Evolutionary conservation across 805 yeast species (phyloP).

Genomic region (Kuraishia cidri): DNA sequence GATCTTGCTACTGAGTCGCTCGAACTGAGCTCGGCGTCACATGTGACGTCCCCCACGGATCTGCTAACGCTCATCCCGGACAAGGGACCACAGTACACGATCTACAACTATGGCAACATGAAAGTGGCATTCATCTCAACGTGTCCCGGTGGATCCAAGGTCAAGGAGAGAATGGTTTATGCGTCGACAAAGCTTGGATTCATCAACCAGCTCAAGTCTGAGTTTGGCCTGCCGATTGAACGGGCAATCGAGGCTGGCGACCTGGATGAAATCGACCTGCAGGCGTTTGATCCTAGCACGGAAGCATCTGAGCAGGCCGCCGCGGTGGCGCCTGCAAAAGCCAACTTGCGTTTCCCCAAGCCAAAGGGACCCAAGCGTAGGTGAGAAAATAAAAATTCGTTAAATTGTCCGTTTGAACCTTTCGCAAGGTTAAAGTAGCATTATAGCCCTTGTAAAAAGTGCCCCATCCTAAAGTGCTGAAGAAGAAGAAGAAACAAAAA

Average conservation of each 20-base stretch:
- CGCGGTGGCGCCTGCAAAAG: conserved; percentile 7
- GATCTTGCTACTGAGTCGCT: conserved; percentile 39
- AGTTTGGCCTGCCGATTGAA: conserved; percentile 26
- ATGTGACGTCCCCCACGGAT: conserved; percentile 12
- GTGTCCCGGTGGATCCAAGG: conserved; percentile 86
- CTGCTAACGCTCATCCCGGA: conserved; percentile 22
- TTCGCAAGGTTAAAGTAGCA: too few relatives aligned
- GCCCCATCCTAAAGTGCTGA: too few relatives aligned
- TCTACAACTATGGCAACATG: conserved; percentile 32
- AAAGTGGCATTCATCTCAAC: conserved; percentile 61
- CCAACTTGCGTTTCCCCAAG: conserved; percentile 35
- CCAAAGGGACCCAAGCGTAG: conserved; percentile 69
- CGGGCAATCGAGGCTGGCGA: conserved; percentile 66
- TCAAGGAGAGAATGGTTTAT: conserved; percentile 86
- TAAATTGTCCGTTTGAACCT: too few relatives aligned
- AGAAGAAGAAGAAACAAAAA: background rate
- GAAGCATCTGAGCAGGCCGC: conserved; percentile 7
- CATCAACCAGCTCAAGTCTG: conserved; percentile 34
- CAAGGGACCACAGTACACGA: conserved; percentile 48
- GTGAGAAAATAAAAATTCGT: too few relatives aligned
- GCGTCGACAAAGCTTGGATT: conserved; percentile 73
- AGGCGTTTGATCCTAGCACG: conserved; percentile 24
- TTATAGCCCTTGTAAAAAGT: too few relatives aligned
- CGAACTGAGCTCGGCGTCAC: conserved; percentile 16
- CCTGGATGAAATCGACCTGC: conserved; percentile 53